Conservation (phyloP, 352 stramenopile species). For the Hyaloperonospora arabidopsidis region DNA sequence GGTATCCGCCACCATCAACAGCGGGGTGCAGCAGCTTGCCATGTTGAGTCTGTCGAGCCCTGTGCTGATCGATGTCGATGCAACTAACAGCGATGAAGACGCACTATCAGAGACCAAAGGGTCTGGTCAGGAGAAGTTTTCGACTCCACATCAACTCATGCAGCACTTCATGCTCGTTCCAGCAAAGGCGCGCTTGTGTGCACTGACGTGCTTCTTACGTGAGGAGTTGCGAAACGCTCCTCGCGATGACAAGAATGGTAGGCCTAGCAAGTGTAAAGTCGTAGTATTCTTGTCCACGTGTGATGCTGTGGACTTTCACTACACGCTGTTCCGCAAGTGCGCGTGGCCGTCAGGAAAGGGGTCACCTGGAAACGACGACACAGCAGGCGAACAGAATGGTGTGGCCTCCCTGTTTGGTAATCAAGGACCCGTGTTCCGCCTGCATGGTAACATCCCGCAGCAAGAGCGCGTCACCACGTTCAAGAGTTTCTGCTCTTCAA, state of each 20-base stretch:
- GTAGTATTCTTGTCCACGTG: conserved; percentile 97
- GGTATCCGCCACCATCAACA: conserved; percentile 86
- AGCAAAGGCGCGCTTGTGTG: conserved; percentile 89
- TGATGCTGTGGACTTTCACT: conserved; percentile 95
- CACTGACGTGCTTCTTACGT: conserved; percentile 89
- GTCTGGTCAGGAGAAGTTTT: conserved; percentile 60
- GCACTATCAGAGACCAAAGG: conserved; percentile 10
- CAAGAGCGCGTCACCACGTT: conserved; percentile 95
- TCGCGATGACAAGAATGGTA: conserved; percentile 22
- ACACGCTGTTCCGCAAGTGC: conserved; percentile 85
- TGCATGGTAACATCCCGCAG: conserved; percentile 96
- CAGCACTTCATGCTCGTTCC: conserved; percentile 95
- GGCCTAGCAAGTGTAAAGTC: conserved; percentile 56
- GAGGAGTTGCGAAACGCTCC: conserved; percentile 46
- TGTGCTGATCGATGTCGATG: conserved; percentile 71
- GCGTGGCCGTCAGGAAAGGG: conserved; percentile 66
- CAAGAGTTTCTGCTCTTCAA: conserved; percentile 87
- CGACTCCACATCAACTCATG: conserved; percentile 88
- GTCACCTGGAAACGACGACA: conserved; percentile 74
- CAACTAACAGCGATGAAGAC: conserved; percentile 17
- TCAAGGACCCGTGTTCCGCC: conserved; percentile 54
- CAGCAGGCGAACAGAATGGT: conserved; percentile 39
- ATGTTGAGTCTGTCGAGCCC: conserved; percentile 77
- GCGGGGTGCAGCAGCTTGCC: conserved; percentile 69
- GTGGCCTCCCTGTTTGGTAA: conserved; percentile 55